phyloP scores from a whole-genome alignment of 208 protist species.

The Wallacemonas sp. region DNA sequence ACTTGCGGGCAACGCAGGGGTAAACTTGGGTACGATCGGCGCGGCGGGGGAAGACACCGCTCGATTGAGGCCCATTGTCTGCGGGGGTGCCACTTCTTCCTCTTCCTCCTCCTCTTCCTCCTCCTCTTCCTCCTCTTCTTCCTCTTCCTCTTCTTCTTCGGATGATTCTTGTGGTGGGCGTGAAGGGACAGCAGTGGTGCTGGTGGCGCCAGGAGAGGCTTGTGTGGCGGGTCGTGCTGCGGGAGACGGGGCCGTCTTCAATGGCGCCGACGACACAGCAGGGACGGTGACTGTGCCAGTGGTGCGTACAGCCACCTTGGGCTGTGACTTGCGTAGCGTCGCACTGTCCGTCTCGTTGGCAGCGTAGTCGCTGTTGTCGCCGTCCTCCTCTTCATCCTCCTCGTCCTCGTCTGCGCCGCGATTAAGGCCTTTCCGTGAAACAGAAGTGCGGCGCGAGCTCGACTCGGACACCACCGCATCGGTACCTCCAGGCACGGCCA shows the following conservation, averaged over 20 bases:
- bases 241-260: neutral
- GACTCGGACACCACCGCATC: neutral
- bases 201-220: neutral
- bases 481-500: neutral
- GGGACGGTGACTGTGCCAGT: neutral
- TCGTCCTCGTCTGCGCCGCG: neutral
- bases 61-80: neutral
- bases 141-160: slow-evolving; percentile 16
- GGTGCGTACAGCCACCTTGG: neutral
- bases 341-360: neutral
- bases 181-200: neutral
- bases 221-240: neutral
- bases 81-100: neutral
- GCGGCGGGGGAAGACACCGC: neutral
- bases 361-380: neutral
- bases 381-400: slow-evolving; percentile 1
- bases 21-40: neutral
- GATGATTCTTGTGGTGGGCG: neutral
- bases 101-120: slow-evolving; percentile 34
- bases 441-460: slow-evolving; percentile 19
- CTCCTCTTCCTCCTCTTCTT: slow-evolving; percentile 37
- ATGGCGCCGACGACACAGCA: neutral
- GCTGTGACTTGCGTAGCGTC: neutral
- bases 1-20: neutral
- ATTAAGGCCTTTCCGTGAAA: neutral